Evolutionary conservation across 2,329 filamentous ascomycete species (phyloP), one percentile per base, ranked within the genome.

Genomic region (Coccinonectria pachysandricola): DNA sequence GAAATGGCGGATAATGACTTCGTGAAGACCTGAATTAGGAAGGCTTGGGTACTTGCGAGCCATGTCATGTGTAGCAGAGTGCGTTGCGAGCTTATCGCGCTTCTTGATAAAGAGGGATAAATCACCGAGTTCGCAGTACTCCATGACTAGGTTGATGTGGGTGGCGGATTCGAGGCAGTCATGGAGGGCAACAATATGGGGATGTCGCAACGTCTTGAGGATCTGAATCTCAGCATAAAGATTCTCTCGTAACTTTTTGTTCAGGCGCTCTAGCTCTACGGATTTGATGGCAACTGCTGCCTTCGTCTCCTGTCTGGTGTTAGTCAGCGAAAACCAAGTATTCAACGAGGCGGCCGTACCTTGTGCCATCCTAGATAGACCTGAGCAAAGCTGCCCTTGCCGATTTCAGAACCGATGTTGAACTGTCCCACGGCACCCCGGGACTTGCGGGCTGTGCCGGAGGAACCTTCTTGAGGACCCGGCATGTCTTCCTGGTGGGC

Each of bases 71-170:
- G 88, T 91, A 27, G 83, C 79, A 15, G 81, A 75, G 50, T 93
- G 81, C 26, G 78, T 79, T 22, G 68, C 70, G 23, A 95, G 71
- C 49, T 78, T 82, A 34, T 88, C 77, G 34, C 88, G 75, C 60
- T 91, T 92, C 67, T 91, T 93, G 61, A 98, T 95, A 57, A 98
- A 96, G 28, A 88, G 68, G 8, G 91, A 93, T 32, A 98, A 61
- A 50, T 98, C 91, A 12, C 91, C 88, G 20, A 98, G 71, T 51
- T 93, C 85, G 60, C 91, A 96, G 59, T 92, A 96, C 60, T 98
- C 91, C 88, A 96, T 98, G 37, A 96, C 79, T 32, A 98, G 71
- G 58, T 98, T 91, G 59, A 96, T 95, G 49, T 93, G 83, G 12
- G 79, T 78, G 4, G 74, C 64, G 1, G 84, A 80, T 55, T 96